A percentile compares a stretch with the other conserved stretches of the same genome.
phyloP scores from a whole-genome alignment of 2,329 filamentous ascomycete genomes.

The Atkinsonella hypoxylon region DNA sequence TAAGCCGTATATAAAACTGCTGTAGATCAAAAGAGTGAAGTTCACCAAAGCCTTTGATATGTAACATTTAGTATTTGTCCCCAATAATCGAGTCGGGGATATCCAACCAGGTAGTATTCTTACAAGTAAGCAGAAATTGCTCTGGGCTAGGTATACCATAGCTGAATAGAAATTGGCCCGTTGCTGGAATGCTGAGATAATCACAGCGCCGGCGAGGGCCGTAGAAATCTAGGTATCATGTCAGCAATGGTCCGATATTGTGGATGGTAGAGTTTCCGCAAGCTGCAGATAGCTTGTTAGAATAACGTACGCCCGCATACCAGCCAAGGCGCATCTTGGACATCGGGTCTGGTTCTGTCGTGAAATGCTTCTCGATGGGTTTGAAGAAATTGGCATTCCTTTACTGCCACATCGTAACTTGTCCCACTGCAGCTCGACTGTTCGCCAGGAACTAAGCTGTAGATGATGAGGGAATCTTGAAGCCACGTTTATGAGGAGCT shows the following conservation, averaged over 20 bases:
- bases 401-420: slow-evolving; percentile 3
- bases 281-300: background rate
- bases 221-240: slow-evolving; percentile 53
- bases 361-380: background rate
- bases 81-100: background rate
- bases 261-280: background rate
- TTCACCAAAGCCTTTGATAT: slow-evolving; percentile 73
- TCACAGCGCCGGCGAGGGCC: slow-evolving; percentile 69
- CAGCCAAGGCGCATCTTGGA: slow-evolving; percentile 45
- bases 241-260: slow-evolving; percentile 12
- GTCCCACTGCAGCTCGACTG: background rate
- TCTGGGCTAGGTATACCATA: slow-evolving; percentile 92
- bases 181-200: slow-evolving; percentile 86
- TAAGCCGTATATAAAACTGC: slow-evolving; percentile 71
- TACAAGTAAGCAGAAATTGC: slow-evolving; percentile 89
- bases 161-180: slow-evolving; percentile 97
- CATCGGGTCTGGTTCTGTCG: slow-evolving; percentile 11
- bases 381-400: background rate
- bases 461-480: background rate
- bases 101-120: slow-evolving; percentile 15
- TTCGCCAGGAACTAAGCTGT: background rate
- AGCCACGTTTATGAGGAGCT: slow-evolving; percentile 5
- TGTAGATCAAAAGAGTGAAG: slow-evolving; percentile 70
- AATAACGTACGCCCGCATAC: slow-evolving; percentile 47
- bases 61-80: background rate